A percentile compares a stretch with the other conserved stretches of the same genome.
Conservation (phyloP, 2,329 filamentous ascomycete species). For the Colletotrichum chlorophyti region DNA sequence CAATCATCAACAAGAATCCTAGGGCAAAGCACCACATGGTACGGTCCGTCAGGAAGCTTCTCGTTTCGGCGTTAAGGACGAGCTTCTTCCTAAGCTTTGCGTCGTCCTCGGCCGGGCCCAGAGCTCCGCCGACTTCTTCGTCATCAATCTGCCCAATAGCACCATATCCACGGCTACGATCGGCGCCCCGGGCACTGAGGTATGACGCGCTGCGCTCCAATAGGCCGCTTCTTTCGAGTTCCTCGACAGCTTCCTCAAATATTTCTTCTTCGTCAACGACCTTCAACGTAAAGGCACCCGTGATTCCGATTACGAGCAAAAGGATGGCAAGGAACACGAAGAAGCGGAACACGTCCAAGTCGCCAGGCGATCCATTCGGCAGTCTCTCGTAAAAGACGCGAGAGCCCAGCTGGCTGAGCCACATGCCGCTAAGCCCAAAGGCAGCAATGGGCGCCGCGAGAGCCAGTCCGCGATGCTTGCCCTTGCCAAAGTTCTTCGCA, state of each 20-base stretch:
- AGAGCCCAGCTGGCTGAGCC: conserved; percentile 88
- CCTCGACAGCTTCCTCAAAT: conserved; percentile 88
- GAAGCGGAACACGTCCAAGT: conserved; percentile 81
- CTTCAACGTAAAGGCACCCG: conserved; percentile 76
- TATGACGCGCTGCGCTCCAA: conserved; percentile 74
- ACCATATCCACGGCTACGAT: conserved; percentile 67
- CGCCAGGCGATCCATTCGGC: conserved; percentile 66
- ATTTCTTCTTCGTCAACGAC: conserved; percentile 86
- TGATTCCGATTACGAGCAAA: conserved; percentile 72
- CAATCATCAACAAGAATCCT: conserved; percentile 91
- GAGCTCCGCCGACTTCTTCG: conserved; percentile 51
- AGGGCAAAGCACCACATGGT: conserved; percentile 96
- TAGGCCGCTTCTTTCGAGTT: conserved; percentile 87
- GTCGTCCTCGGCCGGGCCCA: conserved; percentile 48
- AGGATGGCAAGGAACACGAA: conserved; percentile 84
- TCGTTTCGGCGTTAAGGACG: conserved; percentile 90
- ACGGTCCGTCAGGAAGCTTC: conserved; percentile 81
- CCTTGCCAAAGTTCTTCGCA: conserved; percentile 96
- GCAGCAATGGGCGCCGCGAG: conserved; percentile 90
- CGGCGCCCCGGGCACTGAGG: conserved; percentile 52
- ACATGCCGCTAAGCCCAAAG: conserved; percentile 94
- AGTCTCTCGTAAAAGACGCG: conserved; percentile 75
- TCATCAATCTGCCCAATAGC: conserved; percentile 54
- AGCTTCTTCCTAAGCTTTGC: conserved; percentile 80
- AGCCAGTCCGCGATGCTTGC: conserved; percentile 86